A percentile compares a stretch with the other conserved stretches of the same genome.
phyloP scores from a whole-genome alignment of 2,329 filamentous ascomycete species.

The Lasiodiplodia sp. region DNA sequence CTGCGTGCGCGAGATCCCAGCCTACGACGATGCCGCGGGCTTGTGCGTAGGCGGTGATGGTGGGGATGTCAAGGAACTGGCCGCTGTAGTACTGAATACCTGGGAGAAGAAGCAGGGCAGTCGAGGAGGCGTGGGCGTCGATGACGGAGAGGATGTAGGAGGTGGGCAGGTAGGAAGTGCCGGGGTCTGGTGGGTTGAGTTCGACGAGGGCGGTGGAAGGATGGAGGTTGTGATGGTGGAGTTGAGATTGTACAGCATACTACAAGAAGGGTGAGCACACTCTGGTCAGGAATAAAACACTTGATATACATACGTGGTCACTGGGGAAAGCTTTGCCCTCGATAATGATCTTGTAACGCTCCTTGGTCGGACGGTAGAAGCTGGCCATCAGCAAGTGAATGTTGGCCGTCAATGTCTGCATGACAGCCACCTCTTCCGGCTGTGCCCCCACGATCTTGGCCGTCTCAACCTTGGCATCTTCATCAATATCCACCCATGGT shows the following conservation, averaged over 20 bases:
- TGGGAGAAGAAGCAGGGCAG: conserved; percentile 80
- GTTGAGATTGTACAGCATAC: conserved; percentile 85
- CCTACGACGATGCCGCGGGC: conserved; percentile 75
- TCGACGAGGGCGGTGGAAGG: conserved; percentile 74
- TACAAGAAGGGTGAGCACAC: conserved; percentile 43
- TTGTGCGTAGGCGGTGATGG: conserved; percentile 80
- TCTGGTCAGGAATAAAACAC: not conserved
- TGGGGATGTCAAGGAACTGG: conserved; percentile 82
- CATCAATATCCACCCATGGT: conserved; percentile 81
- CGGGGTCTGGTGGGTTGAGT: conserved; percentile 65
- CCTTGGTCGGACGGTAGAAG: conserved; percentile 75
- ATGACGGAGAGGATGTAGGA: conserved; percentile 76
- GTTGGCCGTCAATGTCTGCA: conserved; percentile 86
- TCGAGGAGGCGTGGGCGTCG: conserved; percentile 73
- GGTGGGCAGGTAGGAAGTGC: conserved; percentile 69
- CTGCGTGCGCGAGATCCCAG: conserved; percentile 89
- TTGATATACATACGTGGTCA: conserved; percentile 68
- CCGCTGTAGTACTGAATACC: conserved; percentile 94
- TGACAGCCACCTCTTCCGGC: conserved; percentile 78
- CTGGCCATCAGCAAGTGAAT: conserved; percentile 83
- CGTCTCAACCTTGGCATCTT: conserved; percentile 73
- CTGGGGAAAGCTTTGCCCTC: conserved; percentile 91
- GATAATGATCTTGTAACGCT: conserved; percentile 80
- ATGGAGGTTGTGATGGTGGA: conserved; percentile 72
- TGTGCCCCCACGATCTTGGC: conserved; percentile 77